A percentile compares a stretch with the other conserved stretches of the same genome.
phyloP scores from a whole-genome alignment of 1,139 yeast genomes.

The Entelexis sorbosivorans region DNA sequence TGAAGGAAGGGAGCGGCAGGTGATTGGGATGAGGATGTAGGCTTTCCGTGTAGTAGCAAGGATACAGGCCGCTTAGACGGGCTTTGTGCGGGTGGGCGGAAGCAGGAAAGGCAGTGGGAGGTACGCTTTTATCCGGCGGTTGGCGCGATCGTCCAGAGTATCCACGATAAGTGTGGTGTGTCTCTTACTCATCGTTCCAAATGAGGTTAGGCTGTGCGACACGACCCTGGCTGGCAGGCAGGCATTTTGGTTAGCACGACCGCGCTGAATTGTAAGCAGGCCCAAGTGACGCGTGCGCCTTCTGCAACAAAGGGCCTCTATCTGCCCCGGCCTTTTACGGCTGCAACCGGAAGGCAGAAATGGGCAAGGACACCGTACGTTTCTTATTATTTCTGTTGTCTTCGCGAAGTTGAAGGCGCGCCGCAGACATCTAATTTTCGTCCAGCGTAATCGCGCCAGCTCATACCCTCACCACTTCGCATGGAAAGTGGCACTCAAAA shows the following conservation, averaged over 20 bases:
- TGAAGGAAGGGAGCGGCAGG: not conserved
- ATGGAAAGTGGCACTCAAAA: not conserved
- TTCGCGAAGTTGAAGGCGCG: not conserved
- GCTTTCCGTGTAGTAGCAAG: not conserved
- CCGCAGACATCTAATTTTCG: not conserved
- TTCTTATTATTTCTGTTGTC: no score
- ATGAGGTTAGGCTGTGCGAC: not conserved
- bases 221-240: not conserved
- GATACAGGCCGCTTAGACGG: not conserved
- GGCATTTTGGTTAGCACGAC: not conserved
- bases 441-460: not conserved
- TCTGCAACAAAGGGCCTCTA: no score
- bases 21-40: not conserved
- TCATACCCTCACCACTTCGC: not conserved
- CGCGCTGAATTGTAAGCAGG: not conserved
- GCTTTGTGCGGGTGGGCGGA: not conserved
- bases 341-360: no score
- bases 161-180: slow-evolving; percentile 4
- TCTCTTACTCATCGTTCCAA: not conserved
- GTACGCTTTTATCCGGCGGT: not conserved
- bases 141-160: not conserved
- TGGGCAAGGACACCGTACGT: no score
- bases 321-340: no score
- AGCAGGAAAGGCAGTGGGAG: not conserved
- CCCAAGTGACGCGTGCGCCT: not conserved